phyloP scores from a whole-genome alignment of 352 stramenopile genomes.

The Pythium sp. region DNA sequence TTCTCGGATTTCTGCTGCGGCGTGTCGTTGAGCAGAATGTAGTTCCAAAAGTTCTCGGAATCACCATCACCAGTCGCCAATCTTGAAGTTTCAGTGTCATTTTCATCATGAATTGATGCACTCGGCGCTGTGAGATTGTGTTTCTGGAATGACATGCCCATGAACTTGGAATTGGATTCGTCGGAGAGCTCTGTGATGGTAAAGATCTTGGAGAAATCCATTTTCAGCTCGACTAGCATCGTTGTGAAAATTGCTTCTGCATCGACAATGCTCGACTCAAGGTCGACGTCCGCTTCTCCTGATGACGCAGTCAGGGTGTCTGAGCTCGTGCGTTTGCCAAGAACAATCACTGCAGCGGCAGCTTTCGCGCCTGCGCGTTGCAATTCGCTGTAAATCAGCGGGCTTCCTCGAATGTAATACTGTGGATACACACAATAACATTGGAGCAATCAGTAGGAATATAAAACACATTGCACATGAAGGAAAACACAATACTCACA shows the following conservation, averaged over 20 bases:
- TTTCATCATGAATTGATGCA: not conserved
- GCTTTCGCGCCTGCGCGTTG: slow-evolving; percentile 80
- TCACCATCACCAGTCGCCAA: slow-evolving; percentile 6
- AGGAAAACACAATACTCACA: slow-evolving; percentile 32
- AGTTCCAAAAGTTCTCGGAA: slow-evolving; percentile 62
- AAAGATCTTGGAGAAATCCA: slow-evolving; percentile 83
- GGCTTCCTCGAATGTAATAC: slow-evolving; percentile 82
- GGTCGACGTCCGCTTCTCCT: slow-evolving; percentile 46
- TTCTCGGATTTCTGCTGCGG: slow-evolving; percentile 63
- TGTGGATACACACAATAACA: slow-evolving; percentile 18
- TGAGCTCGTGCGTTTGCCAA: slow-evolving; percentile 65
- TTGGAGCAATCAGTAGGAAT: not conserved
- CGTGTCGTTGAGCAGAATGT: slow-evolving; percentile 57
- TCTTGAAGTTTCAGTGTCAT: not conserved
- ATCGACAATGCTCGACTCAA: slow-evolving; percentile 76
- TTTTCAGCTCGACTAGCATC: slow-evolving; percentile 86
- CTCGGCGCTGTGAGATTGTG: slow-evolving; percentile 19
- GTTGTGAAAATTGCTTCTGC: slow-evolving; percentile 83
- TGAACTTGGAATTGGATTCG: slow-evolving; percentile 86
- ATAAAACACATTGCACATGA: not conserved
- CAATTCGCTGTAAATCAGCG: slow-evolving; percentile 72
- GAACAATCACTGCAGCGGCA: slow-evolving; percentile 72
- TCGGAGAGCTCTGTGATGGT: slow-evolving; percentile 83
- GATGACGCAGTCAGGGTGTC: slow-evolving; percentile 23
- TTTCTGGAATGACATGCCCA: slow-evolving; percentile 74